These are phyloP conservation scores for Kwoniella botswanensis DNA, from an alignment of 768 basidiomycete species.

Conservation along the genomic window DNA sequence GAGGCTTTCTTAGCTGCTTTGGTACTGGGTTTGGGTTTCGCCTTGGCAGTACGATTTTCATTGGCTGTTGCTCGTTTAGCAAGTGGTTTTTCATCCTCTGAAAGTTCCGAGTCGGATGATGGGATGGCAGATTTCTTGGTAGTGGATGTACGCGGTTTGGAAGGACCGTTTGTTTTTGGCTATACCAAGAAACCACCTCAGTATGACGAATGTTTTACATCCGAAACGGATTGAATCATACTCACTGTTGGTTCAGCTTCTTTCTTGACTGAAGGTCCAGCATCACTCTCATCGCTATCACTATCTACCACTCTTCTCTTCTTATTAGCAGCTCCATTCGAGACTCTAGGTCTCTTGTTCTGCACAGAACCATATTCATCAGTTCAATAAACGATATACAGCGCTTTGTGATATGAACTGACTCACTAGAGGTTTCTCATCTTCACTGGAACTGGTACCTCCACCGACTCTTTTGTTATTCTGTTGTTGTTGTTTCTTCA, in stretches of 20 bases:
- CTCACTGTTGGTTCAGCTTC: conserved; percentile 29
- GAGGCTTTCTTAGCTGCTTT: conserved; percentile 60
- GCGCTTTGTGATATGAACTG: background rate
- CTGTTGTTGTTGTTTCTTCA: conserved; percentile 22
- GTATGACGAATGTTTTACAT: background rate
- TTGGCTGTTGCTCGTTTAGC: conserved; percentile 58
- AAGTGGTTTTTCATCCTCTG: conserved; percentile 60
- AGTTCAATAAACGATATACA: background rate
- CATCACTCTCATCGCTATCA: conserved; percentile 40
- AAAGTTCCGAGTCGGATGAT: conserved; percentile 21
- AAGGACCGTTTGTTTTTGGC: conserved; percentile 30
- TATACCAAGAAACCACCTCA: background rate
- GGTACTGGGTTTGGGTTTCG: conserved; percentile 38
- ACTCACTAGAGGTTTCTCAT: conserved; percentile 50
- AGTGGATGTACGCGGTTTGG: conserved; percentile 27
- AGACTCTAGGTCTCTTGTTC: conserved; percentile 46
- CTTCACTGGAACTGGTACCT: conserved; percentile 36
- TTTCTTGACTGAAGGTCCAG: conserved; percentile 44
- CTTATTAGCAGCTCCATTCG: conserved; percentile 26
- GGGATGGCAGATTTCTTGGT: conserved; percentile 14
- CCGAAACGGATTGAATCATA: background rate
- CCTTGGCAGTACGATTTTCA: conserved; percentile 22
- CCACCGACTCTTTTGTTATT: conserved; percentile 9
- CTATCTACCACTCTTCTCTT: conserved; percentile 44
- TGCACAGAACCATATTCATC: background rate